A percentile compares a stretch with the other conserved stretches of the same genome.
Evolutionary conservation across 805 yeast species (phyloP).

Genomic region (Candida fluviatilis): DNA sequence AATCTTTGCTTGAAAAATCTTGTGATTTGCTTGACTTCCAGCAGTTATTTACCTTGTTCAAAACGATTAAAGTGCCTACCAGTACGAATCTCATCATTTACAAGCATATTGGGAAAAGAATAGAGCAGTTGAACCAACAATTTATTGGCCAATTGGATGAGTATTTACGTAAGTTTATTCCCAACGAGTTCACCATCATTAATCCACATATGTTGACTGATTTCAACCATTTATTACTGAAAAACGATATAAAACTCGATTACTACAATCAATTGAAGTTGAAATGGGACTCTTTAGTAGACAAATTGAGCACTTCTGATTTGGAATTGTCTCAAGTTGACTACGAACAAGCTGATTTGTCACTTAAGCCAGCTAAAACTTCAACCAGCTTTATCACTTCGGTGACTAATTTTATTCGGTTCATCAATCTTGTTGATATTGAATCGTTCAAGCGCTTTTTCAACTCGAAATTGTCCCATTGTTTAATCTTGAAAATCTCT

Average conservation of each 20-base stretch:
- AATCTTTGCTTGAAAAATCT: slow-evolving; percentile 8
- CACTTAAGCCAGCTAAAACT: not conserved
- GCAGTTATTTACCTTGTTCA: slow-evolving; percentile 6
- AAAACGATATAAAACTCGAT: slow-evolving; percentile 6
- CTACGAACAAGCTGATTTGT: not conserved
- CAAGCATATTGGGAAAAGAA: slow-evolving; percentile 4
- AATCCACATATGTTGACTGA: slow-evolving; percentile 6
- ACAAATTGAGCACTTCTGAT: not conserved
- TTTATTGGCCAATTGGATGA: slow-evolving; percentile 13
- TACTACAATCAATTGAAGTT: slow-evolving; percentile 3
- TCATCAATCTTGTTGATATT: slow-evolving; percentile 23
- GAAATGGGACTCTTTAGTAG: slow-evolving; percentile 9
- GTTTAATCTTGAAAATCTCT: slow-evolving; percentile 25
- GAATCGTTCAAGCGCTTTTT: slow-evolving; percentile 20
- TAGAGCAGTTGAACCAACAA: slow-evolving; percentile 3
- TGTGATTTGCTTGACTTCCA: slow-evolving; percentile 9
- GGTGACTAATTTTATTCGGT: slow-evolving; percentile 21
- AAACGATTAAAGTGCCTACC: not conserved
- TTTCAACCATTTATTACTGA: slow-evolving; percentile 8
- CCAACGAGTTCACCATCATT: slow-evolving; percentile 13
- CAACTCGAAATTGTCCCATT: slow-evolving; percentile 24
- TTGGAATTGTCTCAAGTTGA: not conserved
- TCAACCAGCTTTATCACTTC: slow-evolving; percentile 15
- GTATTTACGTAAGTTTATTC: slow-evolving; percentile 16
- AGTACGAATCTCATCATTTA: slow-evolving; percentile 5